These are phyloP conservation scores for Hordeum marinum DNA, from an alignment of 176 grass and related monocot species.

Conservation along the genomic window DNA sequence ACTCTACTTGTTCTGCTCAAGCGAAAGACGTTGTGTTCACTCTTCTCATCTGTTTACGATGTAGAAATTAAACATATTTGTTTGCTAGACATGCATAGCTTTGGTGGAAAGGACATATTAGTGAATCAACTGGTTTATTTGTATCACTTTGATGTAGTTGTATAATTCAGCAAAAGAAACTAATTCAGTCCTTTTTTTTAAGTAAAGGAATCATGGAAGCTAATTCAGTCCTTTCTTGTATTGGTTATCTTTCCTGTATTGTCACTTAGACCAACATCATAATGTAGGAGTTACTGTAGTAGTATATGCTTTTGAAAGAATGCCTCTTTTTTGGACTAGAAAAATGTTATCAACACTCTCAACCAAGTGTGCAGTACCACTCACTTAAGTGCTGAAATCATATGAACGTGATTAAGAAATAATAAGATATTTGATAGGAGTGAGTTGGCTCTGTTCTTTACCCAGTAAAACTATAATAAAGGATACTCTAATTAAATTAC, in stretches of 20 bases:
- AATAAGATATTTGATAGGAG: not conserved
- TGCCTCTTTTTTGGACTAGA: not conserved
- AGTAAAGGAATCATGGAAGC: too few relatives aligned
- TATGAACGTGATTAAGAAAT: not conserved
- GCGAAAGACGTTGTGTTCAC: conserved; percentile 30
- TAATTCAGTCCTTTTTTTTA: too few relatives aligned
- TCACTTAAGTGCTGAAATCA: not conserved
- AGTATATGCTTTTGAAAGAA: not conserved
- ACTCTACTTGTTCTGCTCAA: conserved; percentile 67
- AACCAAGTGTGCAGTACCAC: not conserved
- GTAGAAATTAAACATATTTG: too few relatives aligned
- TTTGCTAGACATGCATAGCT: too few relatives aligned
- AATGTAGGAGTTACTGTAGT: not conserved
- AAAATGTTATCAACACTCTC: not conserved
- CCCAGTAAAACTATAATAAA: not conserved
- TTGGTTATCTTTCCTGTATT: too few relatives aligned
- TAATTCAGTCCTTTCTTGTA: too few relatives aligned
- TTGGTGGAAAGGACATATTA: too few relatives aligned
- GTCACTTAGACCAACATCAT: not conserved
- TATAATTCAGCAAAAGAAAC: too few relatives aligned
- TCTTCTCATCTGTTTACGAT: not conserved
- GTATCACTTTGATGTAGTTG: too few relatives aligned
- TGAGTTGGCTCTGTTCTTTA: not conserved
- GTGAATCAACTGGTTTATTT: too few relatives aligned
- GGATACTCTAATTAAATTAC: too few relatives aligned